Evolutionary conservation across 1,284 basidiomycete species (phyloP), one percentile per base, ranked within the genome.

Genomic region (Puccinia coronata): DNA sequence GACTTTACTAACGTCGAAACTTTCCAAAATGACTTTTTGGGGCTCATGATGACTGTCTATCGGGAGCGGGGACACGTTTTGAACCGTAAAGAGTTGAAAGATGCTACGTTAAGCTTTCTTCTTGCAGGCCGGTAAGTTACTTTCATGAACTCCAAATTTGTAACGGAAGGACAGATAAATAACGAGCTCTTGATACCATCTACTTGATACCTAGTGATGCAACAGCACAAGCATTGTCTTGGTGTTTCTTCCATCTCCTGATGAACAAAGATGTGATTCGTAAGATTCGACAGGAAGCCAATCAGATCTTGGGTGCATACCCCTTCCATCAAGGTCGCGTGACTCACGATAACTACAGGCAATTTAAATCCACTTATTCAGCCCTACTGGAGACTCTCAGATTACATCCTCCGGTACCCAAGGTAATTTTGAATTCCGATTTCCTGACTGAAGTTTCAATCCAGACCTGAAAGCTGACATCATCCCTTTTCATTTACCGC

Each of bases 341-440:
- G 6, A 71, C 78, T 59, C 49, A 72, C 25, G 78, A 70, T 2
- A 73, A 72, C 18, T 83, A 82, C 74, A 80, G 73, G 63, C 34
- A 39, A 11, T 70, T 83, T 23, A 34, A 41, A 1, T 65, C 77
- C 39, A 79, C 82, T 8, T 78, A 80, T 9, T 82, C 83, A 12
- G 80, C 80, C 0, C 81, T 84, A 67, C 39, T 80, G n/a, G 84
- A 84, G 57, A 80, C 81, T 0, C 57, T 84, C 16, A 69, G 83
- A 16, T 71, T 84, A 59, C 83, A 83, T 72, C 83, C 83, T 63
- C 75, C 23, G 28, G 78, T 69, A 12, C 28, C 72, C 83, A 80
- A 72, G 78, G 78, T 80, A n/a, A n/a, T n/a, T 18, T 18, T 55
- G 49, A 63, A 63, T 23, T n/a, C n/a, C n/a, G n/a, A n/a, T n/a